These are phyloP conservation scores for Lactifluus pinguis DNA, from an alignment of 768 basidiomycete species.

Conservation along the genomic window DNA sequence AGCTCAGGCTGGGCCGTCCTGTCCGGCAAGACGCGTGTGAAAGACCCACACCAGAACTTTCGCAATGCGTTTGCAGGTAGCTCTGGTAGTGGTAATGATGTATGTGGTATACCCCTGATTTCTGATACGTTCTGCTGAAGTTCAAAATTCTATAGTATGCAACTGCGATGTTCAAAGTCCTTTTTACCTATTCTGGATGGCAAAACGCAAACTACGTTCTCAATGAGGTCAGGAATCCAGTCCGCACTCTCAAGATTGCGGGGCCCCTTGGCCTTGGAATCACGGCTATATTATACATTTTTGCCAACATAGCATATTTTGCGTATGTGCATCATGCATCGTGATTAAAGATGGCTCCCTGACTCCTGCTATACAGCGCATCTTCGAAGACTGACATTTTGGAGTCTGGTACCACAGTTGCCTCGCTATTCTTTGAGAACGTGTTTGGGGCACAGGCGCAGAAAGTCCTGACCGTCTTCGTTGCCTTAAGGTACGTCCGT, in stretches of 20 bases:
- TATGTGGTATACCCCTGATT: constrained; percentile 13
- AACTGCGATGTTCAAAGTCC: constrained; percentile 51
- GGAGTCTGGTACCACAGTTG: constrained; percentile 45
- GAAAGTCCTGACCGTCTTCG: constrained; percentile 46
- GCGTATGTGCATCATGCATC: constrained; percentile 27
- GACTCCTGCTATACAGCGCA: constrained; percentile 23
- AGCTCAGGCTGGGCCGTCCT: constrained; percentile 48
- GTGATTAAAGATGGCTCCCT: background rate
- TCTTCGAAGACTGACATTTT: constrained; percentile 42
- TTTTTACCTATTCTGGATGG: constrained; percentile 43
- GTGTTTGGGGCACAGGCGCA: constrained; percentile 48
- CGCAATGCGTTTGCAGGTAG: constrained; percentile 48
- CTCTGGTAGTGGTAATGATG: constrained; percentile 42
- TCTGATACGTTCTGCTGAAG: background rate
- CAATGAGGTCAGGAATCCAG: constrained; percentile 51
- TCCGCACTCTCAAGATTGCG: constrained; percentile 53
- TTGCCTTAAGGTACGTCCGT: constrained; percentile 41
- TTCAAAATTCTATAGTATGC: constrained; percentile 36
- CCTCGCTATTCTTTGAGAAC: constrained; percentile 48
- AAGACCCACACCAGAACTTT: constrained; percentile 51
- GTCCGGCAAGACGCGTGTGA: constrained; percentile 45
- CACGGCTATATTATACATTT: constrained; percentile 42
- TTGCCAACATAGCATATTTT: constrained; percentile 53
- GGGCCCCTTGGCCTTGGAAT: constrained; percentile 50
- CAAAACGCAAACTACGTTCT: constrained; percentile 50